phyloP scores from a whole-genome alignment of 345 rosid genomes.

The Eucalyptus urophylla region DNA sequence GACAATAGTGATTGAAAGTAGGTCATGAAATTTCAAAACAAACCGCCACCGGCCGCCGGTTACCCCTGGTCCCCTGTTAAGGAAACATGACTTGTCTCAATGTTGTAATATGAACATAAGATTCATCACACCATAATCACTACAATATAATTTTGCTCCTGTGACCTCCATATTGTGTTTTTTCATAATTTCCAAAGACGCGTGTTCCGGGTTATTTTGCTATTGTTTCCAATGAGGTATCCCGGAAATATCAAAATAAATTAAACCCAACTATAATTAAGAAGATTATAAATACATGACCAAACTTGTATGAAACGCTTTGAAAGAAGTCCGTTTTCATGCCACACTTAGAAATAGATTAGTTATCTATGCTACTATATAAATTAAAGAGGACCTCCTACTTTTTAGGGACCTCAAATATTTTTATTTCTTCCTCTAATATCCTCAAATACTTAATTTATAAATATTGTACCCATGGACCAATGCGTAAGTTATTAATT shows the following conservation, averaged over 20 bases:
- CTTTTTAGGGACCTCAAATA: not conserved
- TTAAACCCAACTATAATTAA: not conserved
- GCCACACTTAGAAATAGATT: not conserved
- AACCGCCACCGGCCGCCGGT: too few relatives aligned
- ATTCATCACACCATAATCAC: not conserved
- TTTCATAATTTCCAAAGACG: not conserved
- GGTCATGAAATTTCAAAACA: not conserved
- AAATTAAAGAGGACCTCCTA: not conserved
- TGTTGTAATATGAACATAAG: not conserved
- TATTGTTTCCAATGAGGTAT: not conserved
- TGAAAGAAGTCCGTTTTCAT: not conserved
- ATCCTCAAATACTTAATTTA: not conserved
- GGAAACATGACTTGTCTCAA: not conserved
- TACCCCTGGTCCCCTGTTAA: not conserved
- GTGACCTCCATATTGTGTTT: not conserved
- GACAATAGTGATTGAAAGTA: not conserved
- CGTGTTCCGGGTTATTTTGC: accelerated
- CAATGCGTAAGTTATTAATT: not conserved
- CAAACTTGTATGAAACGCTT: not conserved
- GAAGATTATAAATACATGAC: not conserved
- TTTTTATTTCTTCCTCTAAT: not conserved
- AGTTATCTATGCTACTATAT: not conserved
- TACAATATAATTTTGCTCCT: accelerated
- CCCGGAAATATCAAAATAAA: not conserved
- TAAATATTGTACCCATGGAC: not conserved